These are phyloP conservation scores for Podila minutissima DNA, from an alignment of 192 early-diverging fungal genomes.

Conservation along the genomic window DNA sequence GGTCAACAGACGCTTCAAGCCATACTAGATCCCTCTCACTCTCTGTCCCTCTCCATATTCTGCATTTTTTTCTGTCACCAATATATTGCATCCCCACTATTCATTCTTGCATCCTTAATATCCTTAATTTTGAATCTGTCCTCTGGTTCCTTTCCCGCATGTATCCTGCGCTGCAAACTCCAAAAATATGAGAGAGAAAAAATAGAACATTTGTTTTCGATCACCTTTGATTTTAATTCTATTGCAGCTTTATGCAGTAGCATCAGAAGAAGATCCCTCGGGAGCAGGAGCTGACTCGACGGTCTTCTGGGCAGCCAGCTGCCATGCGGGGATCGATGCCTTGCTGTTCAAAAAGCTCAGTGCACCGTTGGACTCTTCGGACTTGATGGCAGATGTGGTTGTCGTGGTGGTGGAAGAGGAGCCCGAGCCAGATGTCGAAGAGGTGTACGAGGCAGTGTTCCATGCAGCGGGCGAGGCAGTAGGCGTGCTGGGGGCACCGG, in stretches of 20 bases:
- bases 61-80: background rate
- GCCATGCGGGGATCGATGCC: slow-evolving; percentile 74
- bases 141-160: background rate
- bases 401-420: slow-evolving; percentile 6
- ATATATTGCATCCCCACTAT: background rate
- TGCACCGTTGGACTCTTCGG: slow-evolving; percentile 15
- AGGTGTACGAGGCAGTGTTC: slow-evolving; percentile 31
- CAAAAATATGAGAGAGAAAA: background rate
- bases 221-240: background rate
- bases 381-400: slow-evolving; percentile 4
- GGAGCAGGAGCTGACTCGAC: slow-evolving; percentile 4
- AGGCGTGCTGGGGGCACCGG: slow-evolving; percentile 5
- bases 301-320: slow-evolving; percentile 60
- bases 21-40: slow-evolving; percentile 68
- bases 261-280: slow-evolving; percentile 9
- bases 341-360: slow-evolving; percentile 45
- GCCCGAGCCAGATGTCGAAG: slow-evolving; percentile 13
- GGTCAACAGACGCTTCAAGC: slow-evolving; percentile 83
- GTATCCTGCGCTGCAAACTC: too few relatives aligned
- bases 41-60: background rate
- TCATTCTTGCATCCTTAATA: background rate
- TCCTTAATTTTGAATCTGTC: background rate
- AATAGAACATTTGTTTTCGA: background rate
- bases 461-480: slow-evolving; percentile 40
- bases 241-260: slow-evolving; percentile 9